Evolutionary conservation across 2,329 filamentous ascomycete genomes (phyloP), one percentile per base, ranked within the genome.

Genomic region (Plenodomus lindquistii): DNA sequence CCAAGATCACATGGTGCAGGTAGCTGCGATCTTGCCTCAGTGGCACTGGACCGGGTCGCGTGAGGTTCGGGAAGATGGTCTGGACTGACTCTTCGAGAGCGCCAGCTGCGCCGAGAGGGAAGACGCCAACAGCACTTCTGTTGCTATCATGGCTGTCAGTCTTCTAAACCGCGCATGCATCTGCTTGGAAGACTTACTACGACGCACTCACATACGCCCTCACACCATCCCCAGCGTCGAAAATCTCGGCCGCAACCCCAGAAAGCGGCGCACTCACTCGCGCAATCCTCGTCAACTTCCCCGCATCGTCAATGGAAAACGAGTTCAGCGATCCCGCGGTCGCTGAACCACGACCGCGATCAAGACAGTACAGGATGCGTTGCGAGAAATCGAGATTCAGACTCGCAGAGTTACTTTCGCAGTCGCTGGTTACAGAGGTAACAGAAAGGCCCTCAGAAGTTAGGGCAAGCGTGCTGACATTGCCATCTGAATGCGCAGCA

Each of bases 1-100:
- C 85, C 24, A 85, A 65, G 42, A 86, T 66, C 17, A 81, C 79
- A 61, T 85, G 73, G 67, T 88, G 85, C 19, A 44, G 34, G 27
- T 47, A 48, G 20, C 54, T 57, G 17, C 36, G 43, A 42, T 52
- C 44, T 29, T 31, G 84, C 82, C 54, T 40, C 6, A 41, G 41
- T 1, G 45, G 8, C 11, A 57, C 46, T 4, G 54, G 54, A 0
- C 54, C 54, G 0, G 31, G 36, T 19, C 24, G 17, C 7, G 39
- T 42, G 17, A 46, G 45, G 17, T 42, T 50, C 15, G 51, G 54
- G 20, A 52, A 43, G 9, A 57, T 19, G 6, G 42, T 43, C 15
- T 57, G 43, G 4, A 16, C 9, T 16, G 51, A 37, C 6, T 46
- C 45, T 1, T 34, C 27, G 1, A 57, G 40, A 3, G 43, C 29